Evolutionary conservation across 257 asterid species (phyloP).

Genomic region (Salvia splendens): DNA sequence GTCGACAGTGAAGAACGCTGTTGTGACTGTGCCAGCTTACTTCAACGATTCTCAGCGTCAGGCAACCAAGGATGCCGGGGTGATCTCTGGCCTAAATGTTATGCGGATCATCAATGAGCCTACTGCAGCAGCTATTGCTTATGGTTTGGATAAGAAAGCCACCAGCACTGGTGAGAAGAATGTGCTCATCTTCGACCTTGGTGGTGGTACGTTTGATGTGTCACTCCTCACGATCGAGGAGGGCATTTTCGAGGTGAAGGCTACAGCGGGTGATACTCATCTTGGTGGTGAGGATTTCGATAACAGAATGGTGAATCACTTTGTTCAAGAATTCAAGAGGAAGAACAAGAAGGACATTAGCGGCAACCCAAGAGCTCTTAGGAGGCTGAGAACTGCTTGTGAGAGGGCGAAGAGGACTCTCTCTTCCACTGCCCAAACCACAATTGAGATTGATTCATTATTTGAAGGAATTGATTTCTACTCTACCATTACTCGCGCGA

Average conservation of each 20-base stretch:
- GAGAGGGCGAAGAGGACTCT: slow-evolving; percentile 37
- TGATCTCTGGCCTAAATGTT: too few species aligned
- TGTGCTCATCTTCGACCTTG: slow-evolving; percentile 5
- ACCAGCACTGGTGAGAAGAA: slow-evolving; percentile 26
- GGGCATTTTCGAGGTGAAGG: slow-evolving; percentile 26
- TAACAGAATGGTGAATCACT: slow-evolving; percentile 37
- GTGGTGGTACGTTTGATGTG: slow-evolving; percentile 34
- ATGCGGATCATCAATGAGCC: too few species aligned
- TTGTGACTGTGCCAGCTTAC: slow-evolving; percentile 35
- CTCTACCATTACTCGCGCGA: too few species aligned
- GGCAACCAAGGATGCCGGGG: too few species aligned
- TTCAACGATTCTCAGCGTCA: background rate
- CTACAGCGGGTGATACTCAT: slow-evolving; percentile 35
- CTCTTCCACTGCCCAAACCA: slow-evolving; percentile 32
- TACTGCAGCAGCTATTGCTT: slow-evolving; percentile 35
- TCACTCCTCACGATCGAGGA: slow-evolving; percentile 36
- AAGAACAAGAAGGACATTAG: slow-evolving; percentile 32
- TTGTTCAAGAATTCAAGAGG: slow-evolving; percentile 26
- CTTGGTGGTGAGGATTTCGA: slow-evolving; percentile 38
- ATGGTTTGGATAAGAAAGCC: slow-evolving; percentile 35
- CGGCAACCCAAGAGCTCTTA: slow-evolving; percentile 33
- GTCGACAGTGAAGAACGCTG: slow-evolving; percentile 31
- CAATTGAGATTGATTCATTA: slow-evolving; percentile 16
- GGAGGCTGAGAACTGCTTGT: slow-evolving; percentile 27
- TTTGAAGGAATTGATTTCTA: too few species aligned